phyloP scores from a whole-genome alignment of 768 basidiomycete species.

The Asterophora parasitica region DNA sequence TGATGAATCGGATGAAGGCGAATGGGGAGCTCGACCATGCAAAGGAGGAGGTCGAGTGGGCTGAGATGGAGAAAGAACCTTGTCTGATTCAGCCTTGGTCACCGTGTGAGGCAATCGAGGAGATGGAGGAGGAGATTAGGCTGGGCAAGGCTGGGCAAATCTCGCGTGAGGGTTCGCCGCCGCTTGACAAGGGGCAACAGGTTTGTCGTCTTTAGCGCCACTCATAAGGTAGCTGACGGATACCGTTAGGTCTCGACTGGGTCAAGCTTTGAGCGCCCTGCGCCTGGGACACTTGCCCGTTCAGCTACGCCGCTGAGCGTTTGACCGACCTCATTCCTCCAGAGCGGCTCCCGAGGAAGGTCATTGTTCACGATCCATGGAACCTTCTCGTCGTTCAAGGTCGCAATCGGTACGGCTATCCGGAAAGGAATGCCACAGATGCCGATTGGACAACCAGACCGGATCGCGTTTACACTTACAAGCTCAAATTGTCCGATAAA shows the following conservation, averaged over 20 bases:
- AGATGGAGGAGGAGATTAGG: slow-evolving; percentile 4
- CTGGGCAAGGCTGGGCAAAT: slow-evolving; percentile 6
- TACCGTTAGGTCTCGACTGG: slow-evolving; percentile 12
- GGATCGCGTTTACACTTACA: slow-evolving; percentile 28
- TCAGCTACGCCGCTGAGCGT: slow-evolving; percentile 18
- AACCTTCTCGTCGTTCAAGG: slow-evolving; percentile 22
- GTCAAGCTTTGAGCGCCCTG: slow-evolving; percentile 29
- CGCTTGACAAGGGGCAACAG: background rate
- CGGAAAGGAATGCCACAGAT: background rate
- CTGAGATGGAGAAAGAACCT: slow-evolving; percentile 33
- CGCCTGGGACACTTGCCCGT: slow-evolving; percentile 39
- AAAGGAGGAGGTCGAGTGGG: slow-evolving; percentile 26
- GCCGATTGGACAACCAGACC: slow-evolving; percentile 24
- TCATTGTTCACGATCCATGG: slow-evolving; percentile 42
- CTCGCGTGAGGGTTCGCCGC: background rate
- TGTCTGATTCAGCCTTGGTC: slow-evolving; percentile 21
- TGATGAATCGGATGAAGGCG: slow-evolving; percentile 30
- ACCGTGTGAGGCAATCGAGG: slow-evolving; percentile 2
- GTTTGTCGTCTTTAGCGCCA: background rate
- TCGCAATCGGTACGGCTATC: background rate
- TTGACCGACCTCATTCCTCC: slow-evolving; percentile 23
- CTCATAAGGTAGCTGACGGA: background rate
- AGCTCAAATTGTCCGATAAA: slow-evolving; percentile 16
- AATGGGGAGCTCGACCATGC: slow-evolving; percentile 31
- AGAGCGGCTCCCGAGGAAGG: slow-evolving; percentile 29